Percentiles rank a stretch among this genome's conserved stretches.
phyloP scores from a whole-genome alignment of 192 early-diverging fungal genomes.

The Chytriomyces confervae region DNA sequence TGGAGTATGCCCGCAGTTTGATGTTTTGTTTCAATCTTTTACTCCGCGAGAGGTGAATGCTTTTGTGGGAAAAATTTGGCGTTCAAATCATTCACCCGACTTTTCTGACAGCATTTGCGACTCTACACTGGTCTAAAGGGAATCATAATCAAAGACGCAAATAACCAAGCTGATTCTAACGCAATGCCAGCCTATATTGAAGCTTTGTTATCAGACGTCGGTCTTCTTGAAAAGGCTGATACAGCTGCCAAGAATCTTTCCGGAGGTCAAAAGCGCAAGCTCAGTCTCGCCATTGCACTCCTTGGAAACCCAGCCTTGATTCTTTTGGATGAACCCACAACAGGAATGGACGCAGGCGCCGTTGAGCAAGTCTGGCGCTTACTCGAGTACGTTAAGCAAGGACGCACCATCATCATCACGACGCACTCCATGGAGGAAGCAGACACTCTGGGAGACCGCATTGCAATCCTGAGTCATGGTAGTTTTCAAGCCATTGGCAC shows the following conservation, averaged over 20 bases:
- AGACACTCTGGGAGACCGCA: conserved; percentile 53
- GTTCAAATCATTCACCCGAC: background rate
- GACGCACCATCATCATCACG: conserved; percentile 60
- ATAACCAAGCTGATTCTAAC: conserved; percentile 44
- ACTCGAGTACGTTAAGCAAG: conserved; percentile 51
- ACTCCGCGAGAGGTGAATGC: conserved; percentile 52
- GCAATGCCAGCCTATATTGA: conserved; percentile 20
- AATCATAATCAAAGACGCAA: conserved; percentile 48
- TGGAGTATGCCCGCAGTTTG: conserved; percentile 66
- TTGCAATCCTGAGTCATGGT: conserved; percentile 58
- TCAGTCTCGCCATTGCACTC: conserved; percentile 64
- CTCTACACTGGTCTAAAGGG: conserved; percentile 70
- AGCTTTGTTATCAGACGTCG: conserved; percentile 39
- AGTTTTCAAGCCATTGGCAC: conserved; percentile 57
- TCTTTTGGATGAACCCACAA: conserved; percentile 61
- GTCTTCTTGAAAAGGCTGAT: conserved; percentile 44
- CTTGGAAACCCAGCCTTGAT: conserved; percentile 63
- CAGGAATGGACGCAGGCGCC: conserved; percentile 62
- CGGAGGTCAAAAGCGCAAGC: conserved; percentile 65
- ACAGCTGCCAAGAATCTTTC: conserved; percentile 42
- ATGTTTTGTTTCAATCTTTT: conserved; percentile 53
- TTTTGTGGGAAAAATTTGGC: too few relatives aligned
- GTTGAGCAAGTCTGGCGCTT: conserved; percentile 60
- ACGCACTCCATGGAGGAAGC: conserved; percentile 71
- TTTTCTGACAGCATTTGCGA: conserved; percentile 53